A percentile compares a stretch with the other conserved stretches of the same genome.
Conservation (phyloP, 2,329 filamentous ascomycete species). For the Colletotrichum sp. region DNA sequence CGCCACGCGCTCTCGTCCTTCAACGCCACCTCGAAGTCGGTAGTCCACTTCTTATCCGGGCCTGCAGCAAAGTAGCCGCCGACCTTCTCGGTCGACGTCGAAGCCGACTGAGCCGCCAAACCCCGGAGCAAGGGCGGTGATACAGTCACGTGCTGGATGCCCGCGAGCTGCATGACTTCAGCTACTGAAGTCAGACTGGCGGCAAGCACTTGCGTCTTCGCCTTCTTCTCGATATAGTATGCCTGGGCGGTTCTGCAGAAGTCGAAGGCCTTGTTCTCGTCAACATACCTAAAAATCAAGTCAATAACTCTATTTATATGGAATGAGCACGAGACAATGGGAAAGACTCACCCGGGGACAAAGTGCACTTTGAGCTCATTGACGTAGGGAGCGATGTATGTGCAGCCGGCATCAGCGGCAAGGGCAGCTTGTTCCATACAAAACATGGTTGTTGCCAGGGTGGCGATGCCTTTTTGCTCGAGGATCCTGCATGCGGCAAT, state of each 20-base stretch:
- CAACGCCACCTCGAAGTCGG: constrained; percentile 23
- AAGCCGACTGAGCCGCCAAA: constrained; percentile 43
- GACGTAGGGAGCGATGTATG: constrained; percentile 70
- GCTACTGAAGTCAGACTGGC: constrained; percentile 62
- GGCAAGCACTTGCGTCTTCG: constrained; percentile 56
- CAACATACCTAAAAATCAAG: constrained; percentile 44
- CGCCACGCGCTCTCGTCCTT: constrained; percentile 53
- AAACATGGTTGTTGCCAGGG: constrained; percentile 68
- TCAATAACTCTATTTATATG: neutral
- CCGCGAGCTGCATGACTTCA: constrained; percentile 64
- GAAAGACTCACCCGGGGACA: constrained; percentile 45
- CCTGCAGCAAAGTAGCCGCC: constrained; percentile 34
- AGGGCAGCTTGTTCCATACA: constrained; percentile 64
- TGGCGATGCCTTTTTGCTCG: constrained; percentile 58
- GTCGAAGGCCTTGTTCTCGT: constrained; percentile 52
- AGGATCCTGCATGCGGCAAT: constrained; percentile 62
- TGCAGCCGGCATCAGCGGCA: constrained; percentile 61
- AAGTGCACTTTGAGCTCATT: constrained; percentile 70
- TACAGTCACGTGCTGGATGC: constrained; percentile 64
- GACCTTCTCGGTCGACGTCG: constrained; percentile 33
- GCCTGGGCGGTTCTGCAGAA: constrained; percentile 57
- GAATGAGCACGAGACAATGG: neutral
- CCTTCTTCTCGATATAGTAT: constrained; percentile 50
- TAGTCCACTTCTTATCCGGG: constrained; percentile 27
- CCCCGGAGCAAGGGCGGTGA: constrained; percentile 55